These are phyloP conservation scores for Diospyros lotus DNA, from an alignment of 148 eudicot species.

Conservation along the genomic window DNA sequence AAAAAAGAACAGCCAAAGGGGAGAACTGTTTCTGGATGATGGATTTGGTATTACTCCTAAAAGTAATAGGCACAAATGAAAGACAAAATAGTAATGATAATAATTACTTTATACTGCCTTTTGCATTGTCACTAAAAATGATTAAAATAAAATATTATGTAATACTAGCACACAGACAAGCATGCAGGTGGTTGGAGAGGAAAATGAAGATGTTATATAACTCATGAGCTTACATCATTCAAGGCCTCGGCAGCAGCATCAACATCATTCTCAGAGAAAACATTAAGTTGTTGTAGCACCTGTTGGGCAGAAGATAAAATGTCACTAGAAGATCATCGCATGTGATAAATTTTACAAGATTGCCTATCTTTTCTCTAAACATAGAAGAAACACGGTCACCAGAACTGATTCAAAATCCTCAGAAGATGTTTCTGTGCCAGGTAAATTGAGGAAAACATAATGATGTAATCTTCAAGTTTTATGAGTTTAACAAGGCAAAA, in stretches of 20 bases:
- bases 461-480: neutral
- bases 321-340: no score
- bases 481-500: neutral
- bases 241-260: conserved; percentile 92
- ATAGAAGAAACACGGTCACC: no score
- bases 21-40: no score
- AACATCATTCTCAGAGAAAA: conserved; percentile 70
- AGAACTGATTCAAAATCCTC: neutral
- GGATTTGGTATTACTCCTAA: no score
- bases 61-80: no score
- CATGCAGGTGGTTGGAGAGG: neutral
- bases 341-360: no score
- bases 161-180: conserved; percentile 1
- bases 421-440: neutral
- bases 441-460: conserved; percentile 6
- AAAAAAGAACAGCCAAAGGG: no score
- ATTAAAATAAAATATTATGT: neutral
- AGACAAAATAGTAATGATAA: no score
- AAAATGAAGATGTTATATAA: neutral
- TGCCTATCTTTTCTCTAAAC: no score
- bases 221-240: conserved; percentile 57
- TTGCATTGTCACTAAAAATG: neutral
- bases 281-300: conserved; percentile 78
- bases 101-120: neutral
- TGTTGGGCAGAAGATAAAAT: conserved; percentile 14